Evolutionary conservation across 179 eudicot genomes (phyloP).

Genomic region (Gypsophila paniculata): DNA sequence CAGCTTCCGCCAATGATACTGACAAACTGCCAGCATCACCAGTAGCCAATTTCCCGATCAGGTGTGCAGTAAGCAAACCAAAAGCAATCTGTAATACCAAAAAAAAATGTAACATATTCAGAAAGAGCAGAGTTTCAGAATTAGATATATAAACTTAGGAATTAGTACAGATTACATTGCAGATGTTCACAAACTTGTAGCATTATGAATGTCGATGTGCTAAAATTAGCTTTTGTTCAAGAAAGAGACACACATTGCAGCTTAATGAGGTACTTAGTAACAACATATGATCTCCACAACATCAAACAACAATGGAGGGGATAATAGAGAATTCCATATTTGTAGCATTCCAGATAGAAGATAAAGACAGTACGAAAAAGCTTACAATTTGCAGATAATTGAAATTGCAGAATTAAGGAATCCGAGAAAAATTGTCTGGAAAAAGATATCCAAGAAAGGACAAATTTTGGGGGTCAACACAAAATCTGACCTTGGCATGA

Average conservation of each 20-base stretch:
- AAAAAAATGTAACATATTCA: neutral
- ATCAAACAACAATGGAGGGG: neutral
- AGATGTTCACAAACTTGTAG: neutral
- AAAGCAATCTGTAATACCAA: conserved; percentile 58
- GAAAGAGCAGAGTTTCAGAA: neutral
- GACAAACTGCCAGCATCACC: conserved; percentile 68
- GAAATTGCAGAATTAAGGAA: neutral
- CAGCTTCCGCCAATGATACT: conserved; percentile 56
- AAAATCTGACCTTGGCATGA: conserved; percentile 56
- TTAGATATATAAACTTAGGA: neutral
- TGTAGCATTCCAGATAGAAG: conserved; percentile 12
- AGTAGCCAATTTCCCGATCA: conserved; percentile 49
- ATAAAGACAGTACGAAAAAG: neutral
- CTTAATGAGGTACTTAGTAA: neutral
- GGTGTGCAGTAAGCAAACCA: conserved; percentile 60
- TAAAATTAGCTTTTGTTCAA: neutral
- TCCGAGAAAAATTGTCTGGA: neutral
- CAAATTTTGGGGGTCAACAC: conserved; percentile 5
- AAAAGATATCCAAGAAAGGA: neutral
- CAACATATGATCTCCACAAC: neutral
- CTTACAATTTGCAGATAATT: neutral
- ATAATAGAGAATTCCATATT: conserved; percentile 1
- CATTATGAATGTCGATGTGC: neutral
- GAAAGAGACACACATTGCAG: neutral
- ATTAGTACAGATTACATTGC: neutral